These are phyloP conservation scores for Bjerkandera adusta DNA, from an alignment of 1,284 basidiomycete species.

Conservation along the genomic window DNA sequence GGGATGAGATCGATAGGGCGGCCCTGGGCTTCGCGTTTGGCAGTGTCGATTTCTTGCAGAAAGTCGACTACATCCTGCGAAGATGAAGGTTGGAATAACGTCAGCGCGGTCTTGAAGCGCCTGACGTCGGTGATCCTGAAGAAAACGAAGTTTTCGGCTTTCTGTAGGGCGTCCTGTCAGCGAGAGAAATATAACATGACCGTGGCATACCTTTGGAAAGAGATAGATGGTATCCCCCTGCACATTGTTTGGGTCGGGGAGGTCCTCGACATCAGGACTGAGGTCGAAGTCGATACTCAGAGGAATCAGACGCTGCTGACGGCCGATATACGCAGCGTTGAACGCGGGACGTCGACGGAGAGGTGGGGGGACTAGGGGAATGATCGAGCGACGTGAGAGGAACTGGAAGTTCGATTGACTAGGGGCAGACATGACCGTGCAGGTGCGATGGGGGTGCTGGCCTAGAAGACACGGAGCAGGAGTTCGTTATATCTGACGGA, in stretches of 20 bases:
- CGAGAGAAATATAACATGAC: neutral
- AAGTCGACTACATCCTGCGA: conserved; percentile 2
- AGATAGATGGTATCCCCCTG: neutral
- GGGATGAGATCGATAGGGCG: conserved; percentile 2
- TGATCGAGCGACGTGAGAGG: neutral
- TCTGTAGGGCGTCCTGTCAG: neutral
- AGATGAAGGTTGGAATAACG: conserved; percentile 13
- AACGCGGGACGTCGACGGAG: too few species aligned
- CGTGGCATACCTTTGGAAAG: neutral
- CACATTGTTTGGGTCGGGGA: neutral
- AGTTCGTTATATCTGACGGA: too few species aligned
- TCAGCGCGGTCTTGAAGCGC: conserved; percentile 11
- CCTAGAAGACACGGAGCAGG: too few species aligned
- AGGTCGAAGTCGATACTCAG: neutral
- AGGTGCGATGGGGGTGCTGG: too few species aligned
- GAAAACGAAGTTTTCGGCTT: conserved; percentile 16
- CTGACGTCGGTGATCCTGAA: conserved; percentile 15
- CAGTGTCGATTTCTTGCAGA: neutral
- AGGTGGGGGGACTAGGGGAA: neutral
- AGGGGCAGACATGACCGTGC: neutral
- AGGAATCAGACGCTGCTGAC: too few species aligned
- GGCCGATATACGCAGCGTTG: too few species aligned
- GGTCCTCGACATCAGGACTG: neutral
- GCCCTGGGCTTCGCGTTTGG: neutral
- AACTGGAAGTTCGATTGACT: neutral